Evolutionary conservation across 257 asterid genomes (phyloP), one percentile per base, ranked within the genome.

Genomic region (Solanum sparsipilum): DNA sequence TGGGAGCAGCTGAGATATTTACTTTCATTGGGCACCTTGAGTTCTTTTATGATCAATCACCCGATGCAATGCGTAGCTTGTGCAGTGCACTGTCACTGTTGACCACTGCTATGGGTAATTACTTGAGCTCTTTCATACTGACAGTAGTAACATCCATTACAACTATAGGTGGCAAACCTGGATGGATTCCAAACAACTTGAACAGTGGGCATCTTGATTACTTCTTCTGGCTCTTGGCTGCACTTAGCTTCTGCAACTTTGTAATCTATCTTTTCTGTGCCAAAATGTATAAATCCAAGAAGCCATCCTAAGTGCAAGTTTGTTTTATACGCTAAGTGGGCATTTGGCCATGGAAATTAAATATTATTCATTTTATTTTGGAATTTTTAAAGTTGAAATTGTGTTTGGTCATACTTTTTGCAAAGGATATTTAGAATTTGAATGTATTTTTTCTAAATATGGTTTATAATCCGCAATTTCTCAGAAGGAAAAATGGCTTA

Each of bases 61-160:
- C 98, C 0, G 98, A 93, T n/a, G 98, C 99, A 27, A 96, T 95
- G 98, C 95, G 98, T 84, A 96, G 98, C 78, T 91, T 95, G 91
- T 96, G 98, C 88, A 92, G 95, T 6, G 99, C 98, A 3, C 71
- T 96, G 79, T 86, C 98, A 1, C 95, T 96, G 39, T 91, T 95
- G 71, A 94, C 96, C 1, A 92, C 89, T 20, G 86, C 96, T 2
- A 84, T 96, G 88, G 98, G 98, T 1, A 92, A 94, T 87, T 95
- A 95, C 89, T 72, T 94, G 91, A 95, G 98, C 93, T 90, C 98
- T 13, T 92, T 95, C 38, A 94, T 95, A 38, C 88, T 96, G 89
- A 96, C 95, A 0, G 90, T 96, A 1, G 98, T 95, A 67, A 93
- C 98, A 23, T 84, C 91, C 23, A 58, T 95, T 60, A 93, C 98